Evolutionary conservation across 108 stramenopile species (phyloP).

Genomic region (Conticribra weissflogii): DNA sequence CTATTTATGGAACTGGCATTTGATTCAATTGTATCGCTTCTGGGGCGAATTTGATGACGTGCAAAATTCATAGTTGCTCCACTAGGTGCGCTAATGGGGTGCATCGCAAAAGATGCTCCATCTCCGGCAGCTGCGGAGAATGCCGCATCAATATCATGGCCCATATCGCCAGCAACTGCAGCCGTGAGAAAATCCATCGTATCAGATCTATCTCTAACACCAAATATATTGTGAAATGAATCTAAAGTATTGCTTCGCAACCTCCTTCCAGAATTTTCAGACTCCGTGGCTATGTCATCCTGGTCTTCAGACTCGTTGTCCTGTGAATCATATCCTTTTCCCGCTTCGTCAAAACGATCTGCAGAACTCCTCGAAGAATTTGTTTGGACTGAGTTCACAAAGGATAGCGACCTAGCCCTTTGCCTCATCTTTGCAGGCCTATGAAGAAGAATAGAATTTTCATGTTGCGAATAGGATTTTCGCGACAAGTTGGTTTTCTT

Average conservation of each 20-base stretch:
- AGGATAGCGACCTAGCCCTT: conserved; percentile 36
- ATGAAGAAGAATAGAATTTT: conserved; percentile 1
- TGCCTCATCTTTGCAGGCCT: conserved; percentile 32
- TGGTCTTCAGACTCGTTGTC: conserved; percentile 4
- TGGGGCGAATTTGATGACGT: conserved; percentile 16
- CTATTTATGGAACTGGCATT: conserved; percentile 48
- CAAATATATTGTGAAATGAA: conserved; percentile 25
- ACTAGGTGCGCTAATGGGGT: conserved; percentile 46
- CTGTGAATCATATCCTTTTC: not conserved
- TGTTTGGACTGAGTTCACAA: conserved; percentile 11
- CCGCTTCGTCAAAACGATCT: not conserved
- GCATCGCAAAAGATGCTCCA: conserved; percentile 41
- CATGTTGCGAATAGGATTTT: conserved; percentile 16
- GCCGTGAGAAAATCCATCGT: conserved; percentile 51
- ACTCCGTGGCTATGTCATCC: conserved; percentile 27
- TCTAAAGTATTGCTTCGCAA: conserved; percentile 35
- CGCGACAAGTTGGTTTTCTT: conserved; percentile 37
- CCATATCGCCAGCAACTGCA: conserved; percentile 51
- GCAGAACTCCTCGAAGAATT: not conserved
- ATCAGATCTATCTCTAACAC: conserved; percentile 36
- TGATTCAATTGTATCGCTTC: conserved; percentile 47
- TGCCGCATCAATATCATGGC: conserved; percentile 48
- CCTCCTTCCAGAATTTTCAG: conserved; percentile 12
- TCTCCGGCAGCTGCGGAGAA: conserved; percentile 27
- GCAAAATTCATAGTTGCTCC: conserved; percentile 31